Evolutionary conservation across 108 stramenopile genomes (phyloP), one percentile per base, ranked within the genome.

Genomic region (Craspedostauros australis): DNA sequence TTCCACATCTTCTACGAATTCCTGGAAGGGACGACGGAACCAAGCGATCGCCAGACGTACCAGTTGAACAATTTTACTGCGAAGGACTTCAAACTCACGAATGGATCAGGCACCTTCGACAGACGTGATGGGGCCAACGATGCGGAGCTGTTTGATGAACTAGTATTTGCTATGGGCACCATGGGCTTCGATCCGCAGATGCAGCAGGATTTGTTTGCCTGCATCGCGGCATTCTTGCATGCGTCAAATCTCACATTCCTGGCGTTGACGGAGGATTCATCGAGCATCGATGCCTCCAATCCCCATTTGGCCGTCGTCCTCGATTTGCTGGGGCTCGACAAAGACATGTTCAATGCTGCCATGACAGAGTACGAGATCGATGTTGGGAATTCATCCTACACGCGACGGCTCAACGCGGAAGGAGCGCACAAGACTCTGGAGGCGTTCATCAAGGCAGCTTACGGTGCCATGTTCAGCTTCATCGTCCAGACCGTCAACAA

Each of bases 1-100:
- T 88, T 75, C 68, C 90, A 88, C 66, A 80, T 92, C 28, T 88
- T 88, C 65, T 92, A 84, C 61, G 70, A 81, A 65, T 20, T 88
- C 15, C 55, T 81, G 21, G 36, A 41, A 37, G 54, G 36, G 12
- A 14, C 24, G 1, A 50, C 20, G n/a, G 53, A 50, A 20, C 31
- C 30, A 36, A 12, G 12, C 34, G 46, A 52, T 38, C 30, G 54
- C 19, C 39, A 56, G 16, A 48, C 39, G 65, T 62, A 52, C 34
- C 64, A 60, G 49, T 50, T 74, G 34, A n/a, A 46, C 2, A 33
- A 72, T n/a, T 57, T 65, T 15, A 64, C 64, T 21, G 63, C 50
- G 41, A 61, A 72, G 32, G 83, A 82, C 44, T 76, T 73, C 50
- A 48, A 59, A 26, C 44, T 84, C 12, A 82, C 75, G 28, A 74